Evolutionary conservation across 2,329 filamentous ascomycete species (phyloP), one percentile per base, ranked within the genome.

Genomic region (Decorospora gaudefroyi): DNA sequence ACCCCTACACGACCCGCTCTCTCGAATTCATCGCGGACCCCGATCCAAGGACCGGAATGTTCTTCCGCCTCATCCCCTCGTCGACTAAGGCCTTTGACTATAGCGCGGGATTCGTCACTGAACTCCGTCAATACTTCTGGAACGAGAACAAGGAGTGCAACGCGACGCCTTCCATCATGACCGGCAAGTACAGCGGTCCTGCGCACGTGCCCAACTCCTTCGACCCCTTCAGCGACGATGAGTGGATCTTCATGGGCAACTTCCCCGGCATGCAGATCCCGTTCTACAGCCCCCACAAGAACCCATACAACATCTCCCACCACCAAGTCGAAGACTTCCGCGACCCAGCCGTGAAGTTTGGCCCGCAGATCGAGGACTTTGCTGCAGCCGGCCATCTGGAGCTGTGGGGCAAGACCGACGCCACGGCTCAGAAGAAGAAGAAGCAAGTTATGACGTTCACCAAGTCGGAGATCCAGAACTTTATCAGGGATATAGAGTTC

Each of bases 331-430:
- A 4, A 8, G 30, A 23, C 16, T n/a, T 27, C 19, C 2, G 15
- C 12, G 7, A 13, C 3, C 12, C 27, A 7, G 33, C 26, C 12
- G 5, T 4, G 11, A 2, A 22, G 4, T 40, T 18, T n/a, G 35
- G 35, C 1, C 35, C 29, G 17, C 23, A 41, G 23, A 35, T 41
- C 10, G 36, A 46, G 18, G 42, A 41, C 21, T 43, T 25, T 16
- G 41, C 41, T 11, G 41, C 33, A 23, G 10, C 18, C 9, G 32
- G 41, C 9, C 26, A 18, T 7, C 41, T 43, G 9, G 26, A 19
- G 9, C 15, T 26, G 11, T 43, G 33, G 39, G 26, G 18, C n/a
- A 25, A 27, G 7, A 5, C 23, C 4, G 4, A 22, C 16, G 19
- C 31, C 12, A n/a, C n/a, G n/a, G n/a, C n/a, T n/a, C n/a, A n/a